phyloP scores from a whole-genome alignment of 257 asterid species.

The Handroanthus guayacan region DNA sequence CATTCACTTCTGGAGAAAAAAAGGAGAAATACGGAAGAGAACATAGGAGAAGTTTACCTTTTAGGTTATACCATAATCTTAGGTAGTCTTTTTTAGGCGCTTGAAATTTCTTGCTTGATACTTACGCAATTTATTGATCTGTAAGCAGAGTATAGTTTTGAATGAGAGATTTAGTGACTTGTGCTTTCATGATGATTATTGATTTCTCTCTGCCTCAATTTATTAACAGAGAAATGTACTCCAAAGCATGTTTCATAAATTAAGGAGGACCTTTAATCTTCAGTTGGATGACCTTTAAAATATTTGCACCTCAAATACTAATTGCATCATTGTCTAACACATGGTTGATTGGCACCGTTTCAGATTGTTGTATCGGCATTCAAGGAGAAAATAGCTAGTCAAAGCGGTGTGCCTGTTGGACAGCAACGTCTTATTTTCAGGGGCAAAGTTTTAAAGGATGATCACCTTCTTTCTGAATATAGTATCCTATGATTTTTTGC shows the following conservation, averaged over 20 bases:
- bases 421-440: slow-evolving; percentile 87
- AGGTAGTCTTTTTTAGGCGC: neutral
- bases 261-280: neutral
- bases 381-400: slow-evolving; percentile 78
- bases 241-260: neutral
- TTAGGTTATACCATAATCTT: neutral
- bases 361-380: slow-evolving; percentile 75
- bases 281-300: neutral
- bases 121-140: neutral
- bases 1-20: slow-evolving; percentile 1
- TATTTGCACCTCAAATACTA: neutral
- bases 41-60: neutral
- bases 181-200: neutral
- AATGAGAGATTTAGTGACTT: neutral
- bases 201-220: neutral
- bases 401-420: slow-evolving; percentile 78
- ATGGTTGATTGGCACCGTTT: slow-evolving; percentile 24
- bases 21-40: neutral
- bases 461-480: slow-evolving; percentile 73
- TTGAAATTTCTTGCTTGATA: neutral
- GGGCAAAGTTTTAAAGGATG: slow-evolving; percentile 88
- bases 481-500: slow-evolving; percentile 59
- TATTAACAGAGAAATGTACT: neutral
- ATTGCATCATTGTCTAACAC: slow-evolving; percentile 13
- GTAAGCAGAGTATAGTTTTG: neutral